phyloP scores from a whole-genome alignment of 164 flowering plant species.

The Warburgia ugandensis region DNA sequence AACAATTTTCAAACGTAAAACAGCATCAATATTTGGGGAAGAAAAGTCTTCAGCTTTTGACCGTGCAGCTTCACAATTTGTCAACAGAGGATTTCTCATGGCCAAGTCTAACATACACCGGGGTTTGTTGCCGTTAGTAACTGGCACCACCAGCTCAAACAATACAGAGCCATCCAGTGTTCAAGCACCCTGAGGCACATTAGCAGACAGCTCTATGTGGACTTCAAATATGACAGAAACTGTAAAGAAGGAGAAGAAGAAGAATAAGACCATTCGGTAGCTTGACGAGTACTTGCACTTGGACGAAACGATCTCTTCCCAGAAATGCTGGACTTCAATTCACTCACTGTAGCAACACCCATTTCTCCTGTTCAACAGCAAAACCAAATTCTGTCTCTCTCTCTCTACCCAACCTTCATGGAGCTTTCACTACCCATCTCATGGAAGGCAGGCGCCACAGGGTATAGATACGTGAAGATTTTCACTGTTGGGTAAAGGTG shows the following conservation, averaged over 20 bases:
- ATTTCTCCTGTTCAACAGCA: slow-evolving; percentile 24
- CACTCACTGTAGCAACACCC: slow-evolving; percentile 66
- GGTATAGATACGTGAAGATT: background rate
- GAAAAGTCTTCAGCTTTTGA: too few species aligned
- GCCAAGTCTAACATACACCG: background rate
- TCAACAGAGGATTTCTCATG: background rate
- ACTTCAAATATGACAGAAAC: background rate
- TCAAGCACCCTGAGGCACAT: too few species aligned
- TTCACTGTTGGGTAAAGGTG: background rate
- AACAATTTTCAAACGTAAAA: too few species aligned
- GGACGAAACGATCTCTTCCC: slow-evolving; percentile 79
- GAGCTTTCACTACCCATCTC: background rate
- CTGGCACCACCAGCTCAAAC: background rate
- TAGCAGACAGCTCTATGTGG: too few species aligned
- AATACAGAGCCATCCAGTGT: too few species aligned
- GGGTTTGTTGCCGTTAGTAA: background rate
- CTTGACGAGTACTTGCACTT: slow-evolving; percentile 59
- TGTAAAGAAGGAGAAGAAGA: background rate
- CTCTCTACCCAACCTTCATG: slow-evolving; percentile 2
- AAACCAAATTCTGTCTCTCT: slow-evolving; percentile 1
- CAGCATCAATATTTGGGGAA: too few species aligned
- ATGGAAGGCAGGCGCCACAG: slow-evolving; percentile 8
- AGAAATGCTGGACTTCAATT: slow-evolving; percentile 79
- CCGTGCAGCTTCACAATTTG: too few species aligned
- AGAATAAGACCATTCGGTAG: slow-evolving; percentile 67